Conservation (phyloP, 1,284 basidiomycete species). For the Ganoderma leucocontextum region DNA sequence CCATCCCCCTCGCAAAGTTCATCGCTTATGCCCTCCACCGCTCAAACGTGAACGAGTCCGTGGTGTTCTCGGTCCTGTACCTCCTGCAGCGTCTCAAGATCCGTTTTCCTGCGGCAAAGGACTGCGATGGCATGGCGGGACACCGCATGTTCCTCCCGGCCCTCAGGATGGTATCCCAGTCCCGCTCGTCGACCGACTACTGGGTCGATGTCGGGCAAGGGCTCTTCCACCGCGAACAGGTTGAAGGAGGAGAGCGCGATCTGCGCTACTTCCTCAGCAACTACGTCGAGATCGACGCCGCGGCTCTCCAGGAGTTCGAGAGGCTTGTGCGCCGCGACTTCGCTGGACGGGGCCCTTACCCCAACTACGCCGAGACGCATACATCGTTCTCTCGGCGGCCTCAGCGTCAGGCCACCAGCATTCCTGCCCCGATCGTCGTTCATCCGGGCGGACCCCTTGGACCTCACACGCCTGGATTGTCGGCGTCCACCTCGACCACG, state of each 20-base stretch:
- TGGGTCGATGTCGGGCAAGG: slow-evolving; percentile 96
- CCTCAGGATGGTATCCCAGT: slow-evolving; percentile 92
- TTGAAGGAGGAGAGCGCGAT: slow-evolving; percentile 96
- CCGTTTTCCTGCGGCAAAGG: slow-evolving; percentile 87
- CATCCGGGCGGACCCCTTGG: not conserved
- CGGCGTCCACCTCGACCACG: not conserved
- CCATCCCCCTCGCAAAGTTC: slow-evolving; percentile 73
- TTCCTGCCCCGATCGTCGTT: not conserved
- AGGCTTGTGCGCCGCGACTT: slow-evolving; percentile 69
- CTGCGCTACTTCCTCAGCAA: slow-evolving; percentile 88
- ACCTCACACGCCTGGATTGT: not conserved
- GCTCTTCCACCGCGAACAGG: slow-evolving; percentile 88
- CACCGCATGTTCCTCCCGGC: slow-evolving; percentile 92
- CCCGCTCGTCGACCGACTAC: slow-evolving; percentile 91
- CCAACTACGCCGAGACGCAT: not conserved
- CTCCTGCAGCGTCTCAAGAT: slow-evolving; percentile 88
- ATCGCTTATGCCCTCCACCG: slow-evolving; percentile 91
- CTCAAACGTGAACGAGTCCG: slow-evolving; percentile 81
- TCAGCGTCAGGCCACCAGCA: not conserved
- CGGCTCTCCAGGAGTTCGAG: slow-evolving; percentile 72
- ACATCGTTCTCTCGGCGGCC: not conserved
- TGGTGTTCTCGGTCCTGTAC: slow-evolving; percentile 87
- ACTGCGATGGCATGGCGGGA: slow-evolving; percentile 78
- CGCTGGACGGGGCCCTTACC: slow-evolving; percentile 55
- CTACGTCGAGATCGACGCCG: slow-evolving; percentile 87